Evolutionary conservation across 2,329 filamentous ascomycete species (phyloP).

Genomic region (Paecilomyces variotii): DNA sequence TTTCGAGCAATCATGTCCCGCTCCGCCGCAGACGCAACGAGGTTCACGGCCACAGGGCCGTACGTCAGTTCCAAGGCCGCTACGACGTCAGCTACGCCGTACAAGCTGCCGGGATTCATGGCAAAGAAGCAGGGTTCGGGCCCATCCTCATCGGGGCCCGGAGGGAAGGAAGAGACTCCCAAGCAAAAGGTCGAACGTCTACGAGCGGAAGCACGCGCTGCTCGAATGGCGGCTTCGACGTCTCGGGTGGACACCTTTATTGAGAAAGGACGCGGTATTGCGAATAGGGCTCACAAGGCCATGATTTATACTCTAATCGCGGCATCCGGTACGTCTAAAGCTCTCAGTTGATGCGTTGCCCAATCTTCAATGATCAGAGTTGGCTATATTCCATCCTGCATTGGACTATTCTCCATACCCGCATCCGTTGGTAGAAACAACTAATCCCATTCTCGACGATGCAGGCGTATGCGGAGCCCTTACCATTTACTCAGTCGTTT

Average conservation of each 20-base stretch:
- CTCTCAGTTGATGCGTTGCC: not conserved
- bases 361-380: not conserved
- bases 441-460: not conserved
- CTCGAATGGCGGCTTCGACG: conserved; percentile 52
- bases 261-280: conserved; percentile 46
- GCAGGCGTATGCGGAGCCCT: conserved; percentile 53
- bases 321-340: conserved; percentile 48
- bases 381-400: not conserved
- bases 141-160: conserved; percentile 15
- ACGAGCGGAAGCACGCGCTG: conserved; percentile 59
- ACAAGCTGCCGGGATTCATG: conserved; percentile 24
- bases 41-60: conserved; percentile 44
- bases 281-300: conserved; percentile 53
- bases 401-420: not conserved
- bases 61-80: conserved; percentile 38
- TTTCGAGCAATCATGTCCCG: conserved; percentile 31
- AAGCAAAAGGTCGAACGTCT: conserved; percentile 62
- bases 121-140: conserved; percentile 6
- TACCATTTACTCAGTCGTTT: conserved; percentile 56
- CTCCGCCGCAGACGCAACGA: conserved; percentile 42
- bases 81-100: conserved; percentile 16
- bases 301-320: conserved; percentile 54
- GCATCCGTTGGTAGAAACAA: not conserved
- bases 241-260: conserved; percentile 48
- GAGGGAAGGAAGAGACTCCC: conserved; percentile 49